Evolutionary conservation across 75 land plant species (phyloP).

Genomic region (Picea glauca): DNA sequence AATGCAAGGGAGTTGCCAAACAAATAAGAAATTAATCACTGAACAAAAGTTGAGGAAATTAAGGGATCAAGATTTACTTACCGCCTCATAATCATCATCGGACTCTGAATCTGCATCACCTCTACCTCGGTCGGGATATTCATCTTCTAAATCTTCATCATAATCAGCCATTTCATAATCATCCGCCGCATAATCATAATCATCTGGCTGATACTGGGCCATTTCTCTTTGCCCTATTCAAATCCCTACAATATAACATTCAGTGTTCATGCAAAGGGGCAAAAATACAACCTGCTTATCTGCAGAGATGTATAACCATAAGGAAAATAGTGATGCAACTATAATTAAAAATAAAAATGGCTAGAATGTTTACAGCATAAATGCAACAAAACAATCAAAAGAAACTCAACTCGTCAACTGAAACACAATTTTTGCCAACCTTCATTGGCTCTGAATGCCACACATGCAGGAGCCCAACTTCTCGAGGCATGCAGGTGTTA

Average conservation of each 20-base stretch:
- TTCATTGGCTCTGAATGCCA: not conserved
- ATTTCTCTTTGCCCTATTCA: conserved; percentile 12
- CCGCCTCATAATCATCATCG: conserved; percentile 55
- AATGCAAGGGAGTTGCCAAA: not conserved
- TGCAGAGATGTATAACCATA: not conserved
- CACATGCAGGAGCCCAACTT: not conserved
- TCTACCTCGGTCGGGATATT: conserved; percentile 38
- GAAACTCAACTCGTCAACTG: not conserved
- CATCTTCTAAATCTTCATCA: conserved; percentile 61
- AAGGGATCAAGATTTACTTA: conserved; percentile 13
- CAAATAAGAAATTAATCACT: not conserved
- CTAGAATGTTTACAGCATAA: not conserved
- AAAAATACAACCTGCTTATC: not conserved
- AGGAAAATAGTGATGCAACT: not conserved
- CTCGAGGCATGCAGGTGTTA: not conserved
- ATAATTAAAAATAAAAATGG: not conserved
- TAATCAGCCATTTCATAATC: conserved; percentile 63
- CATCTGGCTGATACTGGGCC: conserved; percentile 29
- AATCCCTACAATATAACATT: not conserved
- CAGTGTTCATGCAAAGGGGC: not conserved
- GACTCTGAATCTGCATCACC: conserved; percentile 69
- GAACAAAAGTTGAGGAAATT: not conserved
- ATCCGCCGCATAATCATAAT: conserved; percentile 33
- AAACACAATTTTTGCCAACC: not conserved
- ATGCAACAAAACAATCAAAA: not conserved